Evolutionary conservation across 2,329 filamentous ascomycete species (phyloP).

Genomic region (Cordyceps pruinosa): DNA sequence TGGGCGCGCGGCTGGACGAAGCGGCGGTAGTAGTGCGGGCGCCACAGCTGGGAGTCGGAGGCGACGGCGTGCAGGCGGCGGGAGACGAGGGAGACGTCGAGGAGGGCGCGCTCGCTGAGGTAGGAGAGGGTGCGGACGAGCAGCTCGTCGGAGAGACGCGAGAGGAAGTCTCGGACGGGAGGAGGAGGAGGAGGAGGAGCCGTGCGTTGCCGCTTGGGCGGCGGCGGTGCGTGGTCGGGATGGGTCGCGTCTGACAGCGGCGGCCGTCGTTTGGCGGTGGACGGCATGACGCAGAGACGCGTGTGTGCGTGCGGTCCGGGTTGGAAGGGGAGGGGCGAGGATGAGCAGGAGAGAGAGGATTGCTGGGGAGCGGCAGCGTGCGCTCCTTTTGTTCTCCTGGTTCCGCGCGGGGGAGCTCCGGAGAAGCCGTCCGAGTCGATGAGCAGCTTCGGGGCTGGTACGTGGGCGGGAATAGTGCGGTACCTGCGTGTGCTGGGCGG

Average conservation of each 20-base stretch:
- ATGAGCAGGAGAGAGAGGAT: too few relatives aligned
- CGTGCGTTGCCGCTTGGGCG: background rate
- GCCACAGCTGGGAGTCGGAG: conserved; percentile 85
- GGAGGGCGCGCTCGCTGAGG: conserved; percentile 62
- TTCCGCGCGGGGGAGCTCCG: background rate
- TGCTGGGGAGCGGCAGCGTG: background rate
- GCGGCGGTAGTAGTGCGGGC: conserved; percentile 74
- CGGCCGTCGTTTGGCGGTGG: background rate
- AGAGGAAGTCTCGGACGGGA: conserved; percentile 56
- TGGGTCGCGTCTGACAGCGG: background rate
- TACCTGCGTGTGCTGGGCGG: too few relatives aligned
- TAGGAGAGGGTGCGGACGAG: conserved; percentile 76
- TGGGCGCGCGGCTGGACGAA: conserved; percentile 79
- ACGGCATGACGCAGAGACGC: background rate
- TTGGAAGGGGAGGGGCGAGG: too few relatives aligned
- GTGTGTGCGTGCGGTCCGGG: background rate
- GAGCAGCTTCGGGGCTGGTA: too few relatives aligned
- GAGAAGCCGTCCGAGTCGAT: background rate
- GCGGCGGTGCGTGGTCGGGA: background rate
- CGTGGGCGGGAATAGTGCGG: too few relatives aligned
- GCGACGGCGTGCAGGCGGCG: conserved; percentile 66
- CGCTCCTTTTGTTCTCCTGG: background rate
- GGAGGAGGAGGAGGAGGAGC: background rate
- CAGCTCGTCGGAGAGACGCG: conserved; percentile 77
- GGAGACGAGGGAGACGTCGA: conserved; percentile 60